Conservation (phyloP, 1,284 basidiomycete genomes). For the Papiliotrema fonsecae region DNA sequence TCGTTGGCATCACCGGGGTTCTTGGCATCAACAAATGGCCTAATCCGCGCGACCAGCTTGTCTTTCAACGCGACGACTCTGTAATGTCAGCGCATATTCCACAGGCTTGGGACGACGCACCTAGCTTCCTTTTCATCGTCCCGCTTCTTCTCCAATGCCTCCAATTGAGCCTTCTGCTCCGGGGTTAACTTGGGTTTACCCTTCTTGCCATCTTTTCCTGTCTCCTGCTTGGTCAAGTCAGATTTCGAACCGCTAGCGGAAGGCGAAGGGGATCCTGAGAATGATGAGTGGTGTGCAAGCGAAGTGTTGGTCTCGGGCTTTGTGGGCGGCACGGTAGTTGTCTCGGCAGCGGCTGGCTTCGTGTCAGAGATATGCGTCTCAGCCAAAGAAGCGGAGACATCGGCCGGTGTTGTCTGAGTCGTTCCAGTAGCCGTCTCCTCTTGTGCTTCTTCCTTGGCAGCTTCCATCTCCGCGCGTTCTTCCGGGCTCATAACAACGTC, state of each 20-base stretch:
- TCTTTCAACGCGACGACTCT: conserved; percentile 60
- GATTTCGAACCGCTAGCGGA: conserved; percentile 12
- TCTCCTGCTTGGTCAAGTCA: conserved; percentile 14
- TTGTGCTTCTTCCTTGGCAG: conserved; percentile 48
- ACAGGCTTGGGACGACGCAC: conserved; percentile 19
- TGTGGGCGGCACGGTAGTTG: conserved; percentile 12
- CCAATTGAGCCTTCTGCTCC: conserved; percentile 78
- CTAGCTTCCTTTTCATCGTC: conserved; percentile 73
- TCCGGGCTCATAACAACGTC: conserved; percentile 65
- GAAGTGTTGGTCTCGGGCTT: conserved; percentile 16
- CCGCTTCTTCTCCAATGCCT: conserved; percentile 72
- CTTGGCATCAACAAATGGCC: conserved; percentile 84
- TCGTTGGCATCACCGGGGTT: conserved; percentile 81
- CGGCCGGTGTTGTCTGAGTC: conserved; percentile 10
- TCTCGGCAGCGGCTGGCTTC: conserved; percentile 11
- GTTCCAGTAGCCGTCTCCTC: conserved; percentile 20
- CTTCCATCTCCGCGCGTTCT: conserved; percentile 82
- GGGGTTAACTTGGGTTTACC: conserved; percentile 62
- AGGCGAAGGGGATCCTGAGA: conserved; percentile 30
- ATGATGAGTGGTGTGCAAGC: conserved; percentile 32
- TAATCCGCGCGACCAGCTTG: conserved; percentile 75
- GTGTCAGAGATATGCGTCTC: conserved; percentile 15
- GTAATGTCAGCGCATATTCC: conserved; percentile 4
- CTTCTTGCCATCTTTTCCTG: conserved; percentile 50
- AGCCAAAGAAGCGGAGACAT: conserved; percentile 8